Conservation (phyloP, 108 stramenopile genomes). For the Discostella pseudostelligera region DNA sequence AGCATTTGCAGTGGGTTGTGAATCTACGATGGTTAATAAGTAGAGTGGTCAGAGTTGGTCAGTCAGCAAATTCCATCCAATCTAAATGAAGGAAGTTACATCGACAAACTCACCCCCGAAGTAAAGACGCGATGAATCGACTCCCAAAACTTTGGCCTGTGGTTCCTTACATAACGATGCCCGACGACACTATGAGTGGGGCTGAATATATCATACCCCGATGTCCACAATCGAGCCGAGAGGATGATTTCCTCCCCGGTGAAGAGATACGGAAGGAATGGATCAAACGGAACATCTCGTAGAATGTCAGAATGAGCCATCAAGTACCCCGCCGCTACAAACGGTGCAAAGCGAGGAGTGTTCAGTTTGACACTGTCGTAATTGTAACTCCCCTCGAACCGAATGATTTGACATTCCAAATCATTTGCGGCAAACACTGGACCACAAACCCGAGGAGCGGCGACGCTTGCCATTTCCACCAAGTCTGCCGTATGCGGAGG, state of each 20-base stretch:
- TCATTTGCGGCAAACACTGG: constrained; percentile 82
- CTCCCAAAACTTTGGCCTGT: constrained; percentile 99
- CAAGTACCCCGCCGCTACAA: constrained; percentile 80
- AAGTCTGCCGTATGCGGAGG: constrained; percentile 67
- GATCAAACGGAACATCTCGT: constrained; percentile 94
- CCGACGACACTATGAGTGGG: constrained; percentile 86
- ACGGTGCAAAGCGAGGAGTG: constrained; percentile 79
- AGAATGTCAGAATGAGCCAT: constrained; percentile 56
- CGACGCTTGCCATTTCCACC: constrained; percentile 40
- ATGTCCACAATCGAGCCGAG: constrained; percentile 88
- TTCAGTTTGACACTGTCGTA: constrained; percentile 64
- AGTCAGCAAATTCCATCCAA: not conserved
- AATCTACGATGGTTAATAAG: constrained; percentile 20
- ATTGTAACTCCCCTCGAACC: constrained; percentile 67
- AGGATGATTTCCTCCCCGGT: constrained; percentile 97
- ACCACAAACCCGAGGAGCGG: constrained; percentile 77
- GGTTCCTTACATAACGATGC: constrained; percentile 89
- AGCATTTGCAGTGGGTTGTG: constrained; percentile 79
- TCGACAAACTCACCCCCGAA: constrained; percentile 37
- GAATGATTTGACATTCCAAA: constrained; percentile 88
- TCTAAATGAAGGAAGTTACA: not conserved
- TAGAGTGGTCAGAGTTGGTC: too few relatives aligned
- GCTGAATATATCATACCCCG: constrained; percentile 95
- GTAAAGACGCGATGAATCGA: constrained; percentile 81
- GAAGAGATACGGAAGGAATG: constrained; percentile 96